Base-by-base conservation (phyloP, 768 basidiomycete genomes). In the Leucogyrophana mollusca region DNA sequence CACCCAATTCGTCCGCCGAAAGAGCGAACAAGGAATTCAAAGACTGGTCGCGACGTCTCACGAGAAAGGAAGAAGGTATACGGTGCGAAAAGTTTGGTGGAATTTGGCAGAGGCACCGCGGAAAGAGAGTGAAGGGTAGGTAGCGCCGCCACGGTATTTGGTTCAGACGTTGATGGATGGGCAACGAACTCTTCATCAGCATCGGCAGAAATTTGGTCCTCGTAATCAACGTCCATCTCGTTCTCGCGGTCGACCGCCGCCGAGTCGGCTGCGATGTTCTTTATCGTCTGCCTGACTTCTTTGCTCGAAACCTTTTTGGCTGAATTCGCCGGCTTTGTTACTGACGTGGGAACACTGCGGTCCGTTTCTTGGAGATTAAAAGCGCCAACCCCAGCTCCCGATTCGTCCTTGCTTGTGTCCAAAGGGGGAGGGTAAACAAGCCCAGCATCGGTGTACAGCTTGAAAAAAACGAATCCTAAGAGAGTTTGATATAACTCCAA, bases 401-500 rank as follows among this genome's bases (percentile, higher is more conserved):
- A 74, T 59, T 94, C 94, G 56, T 95, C 90, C 59, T 90, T 90
- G 53, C 75, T 78, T 24, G 67, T 57, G 61, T 99, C 94, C 49
- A 96, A 62, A 10, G 91, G 88, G 0, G 96, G 95, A n/a, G 96
- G 96, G 61, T 99, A 99, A 21, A 92, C 82, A 39, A 98, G 76
- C 52, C 90, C 90, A 30, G 78, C 78, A 60, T 97, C 94, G n/a
- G 89, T 86, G 71, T 93, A 99, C n/a, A 99, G 81, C 71, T 95
- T 96, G 80, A 93, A 99, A 62, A 96, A 83, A 17, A 93, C 87
- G 61, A 99, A 99, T 5, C 91, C 92, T 22, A 98, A 82, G 8
- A 97, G 72, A 1, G 95, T 98, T 68, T 98, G 94, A 68, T 99
- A 98, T 9, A 99, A 80, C 65, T 99, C 96, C 58, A 99, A 72